Evolutionary conservation across 2,329 filamentous ascomycete species (phyloP).

Genomic region (Pleomassaria siparia): DNA sequence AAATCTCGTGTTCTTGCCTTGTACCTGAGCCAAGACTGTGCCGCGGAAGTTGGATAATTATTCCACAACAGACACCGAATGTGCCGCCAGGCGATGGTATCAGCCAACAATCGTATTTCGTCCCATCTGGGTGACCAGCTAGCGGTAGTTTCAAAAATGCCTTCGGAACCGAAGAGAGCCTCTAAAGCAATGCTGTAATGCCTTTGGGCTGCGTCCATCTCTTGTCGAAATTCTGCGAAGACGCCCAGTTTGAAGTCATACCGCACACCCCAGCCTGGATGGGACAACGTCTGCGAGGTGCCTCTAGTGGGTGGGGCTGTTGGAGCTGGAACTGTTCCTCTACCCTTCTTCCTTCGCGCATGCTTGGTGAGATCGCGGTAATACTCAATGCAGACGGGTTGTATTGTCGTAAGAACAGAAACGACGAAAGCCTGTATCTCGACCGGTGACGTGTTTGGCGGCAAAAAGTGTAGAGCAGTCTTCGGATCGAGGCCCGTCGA

Average conservation of each 20-base stretch:
- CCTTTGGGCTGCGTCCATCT: constrained; percentile 82
- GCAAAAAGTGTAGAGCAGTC: constrained; percentile 77
- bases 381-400: constrained; percentile 79
- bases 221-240: constrained; percentile 89
- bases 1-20: constrained; percentile 73
- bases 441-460: constrained; percentile 68
- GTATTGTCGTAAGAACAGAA: constrained; percentile 71
- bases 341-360: constrained; percentile 80
- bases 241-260: constrained; percentile 94
- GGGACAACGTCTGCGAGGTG: constrained; percentile 81
- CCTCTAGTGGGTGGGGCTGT: constrained; percentile 80
- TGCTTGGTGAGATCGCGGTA: constrained; percentile 95
- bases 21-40: constrained; percentile 78
- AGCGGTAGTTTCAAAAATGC: constrained; percentile 80
- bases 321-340: constrained; percentile 75
- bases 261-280: constrained; percentile 86
- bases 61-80: constrained; percentile 82
- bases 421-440: constrained; percentile 75
- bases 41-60: constrained; percentile 75
- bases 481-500: constrained; percentile 81
- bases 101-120: constrained; percentile 84
- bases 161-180: constrained; percentile 74
- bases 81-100: constrained; percentile 76
- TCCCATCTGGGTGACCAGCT: constrained; percentile 91
- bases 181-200: constrained; percentile 90